A percentile compares a stretch with the other conserved stretches of the same genome.
Evolutionary conservation across 495 filamentous ascomycete species (phyloP).

Genomic region (Podospora conica): DNA sequence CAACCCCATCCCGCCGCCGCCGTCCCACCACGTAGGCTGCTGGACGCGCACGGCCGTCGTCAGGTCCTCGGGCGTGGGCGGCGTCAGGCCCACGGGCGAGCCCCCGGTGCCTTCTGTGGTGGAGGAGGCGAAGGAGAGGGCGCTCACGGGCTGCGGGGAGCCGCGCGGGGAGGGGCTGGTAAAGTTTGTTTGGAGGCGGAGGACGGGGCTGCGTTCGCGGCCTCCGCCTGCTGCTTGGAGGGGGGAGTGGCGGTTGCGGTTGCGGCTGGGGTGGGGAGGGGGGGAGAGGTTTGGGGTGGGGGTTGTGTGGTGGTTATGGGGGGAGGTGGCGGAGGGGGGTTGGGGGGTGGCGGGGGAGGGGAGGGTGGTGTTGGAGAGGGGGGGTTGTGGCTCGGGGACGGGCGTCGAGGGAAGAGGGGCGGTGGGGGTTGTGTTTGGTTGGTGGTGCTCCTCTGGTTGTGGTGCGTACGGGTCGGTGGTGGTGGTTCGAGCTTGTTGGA

Average conservation of each 20-base stretch:
- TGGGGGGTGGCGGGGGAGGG: background rate
- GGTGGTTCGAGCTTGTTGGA: background rate
- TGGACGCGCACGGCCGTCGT: conserved; percentile 40
- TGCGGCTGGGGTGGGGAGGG: conserved; percentile 1
- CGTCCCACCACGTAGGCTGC: conserved; percentile 12
- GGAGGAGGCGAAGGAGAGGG: background rate
- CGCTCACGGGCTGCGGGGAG: background rate
- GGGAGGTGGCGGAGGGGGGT: too few relatives aligned
- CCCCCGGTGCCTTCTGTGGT: background rate
- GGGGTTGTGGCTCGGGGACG: background rate
- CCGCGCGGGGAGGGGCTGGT: background rate
- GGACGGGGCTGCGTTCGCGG: conserved; percentile 17
- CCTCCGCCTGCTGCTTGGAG: too few relatives aligned
- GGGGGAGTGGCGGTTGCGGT: background rate
- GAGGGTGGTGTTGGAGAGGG: too few relatives aligned
- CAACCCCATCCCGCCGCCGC: background rate
- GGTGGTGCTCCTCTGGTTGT: background rate
- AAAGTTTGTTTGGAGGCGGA: conserved; percentile 40
- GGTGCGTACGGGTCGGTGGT: background rate
- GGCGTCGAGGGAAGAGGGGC: background rate
- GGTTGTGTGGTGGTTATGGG: too few relatives aligned
- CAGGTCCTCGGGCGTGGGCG: conserved; percentile 15
- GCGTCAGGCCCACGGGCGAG: too few relatives aligned
- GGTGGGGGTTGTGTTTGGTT: background rate
- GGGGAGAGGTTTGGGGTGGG: conserved; percentile 20